phyloP scores from a whole-genome alignment of 225 moss, liverwort and hornwort species.

The Pseudoscleropodium purum region DNA sequence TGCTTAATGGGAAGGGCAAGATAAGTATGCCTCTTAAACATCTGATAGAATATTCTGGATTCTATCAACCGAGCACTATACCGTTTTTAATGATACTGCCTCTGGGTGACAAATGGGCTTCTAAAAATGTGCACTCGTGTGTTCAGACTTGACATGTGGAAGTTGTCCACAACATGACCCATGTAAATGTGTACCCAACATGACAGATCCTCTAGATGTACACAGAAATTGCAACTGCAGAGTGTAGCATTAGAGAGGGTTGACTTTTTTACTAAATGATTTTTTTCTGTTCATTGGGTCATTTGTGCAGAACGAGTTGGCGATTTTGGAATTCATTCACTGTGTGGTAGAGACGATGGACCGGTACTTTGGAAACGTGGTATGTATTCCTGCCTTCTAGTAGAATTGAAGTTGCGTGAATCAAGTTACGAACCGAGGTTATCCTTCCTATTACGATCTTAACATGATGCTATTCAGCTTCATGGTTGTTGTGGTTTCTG shows the following conservation, averaged over 20 bases:
- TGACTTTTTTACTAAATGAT: not conserved
- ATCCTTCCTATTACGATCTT: not conserved
- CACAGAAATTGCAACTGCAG: not conserved
- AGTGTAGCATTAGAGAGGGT: not conserved
- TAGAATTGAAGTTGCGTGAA: not conserved
- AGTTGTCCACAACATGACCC: not conserved
- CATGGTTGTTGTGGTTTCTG: not conserved
- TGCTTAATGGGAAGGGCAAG: not conserved
- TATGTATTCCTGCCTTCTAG: slow-evolving; percentile 18
- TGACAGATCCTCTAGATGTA: not conserved
- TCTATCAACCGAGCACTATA: not conserved
- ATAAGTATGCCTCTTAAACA: not conserved
- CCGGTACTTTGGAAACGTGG: slow-evolving; percentile 94
- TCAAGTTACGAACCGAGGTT: not conserved
- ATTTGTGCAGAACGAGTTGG: slow-evolving; percentile 77
- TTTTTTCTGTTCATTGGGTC: not conserved
- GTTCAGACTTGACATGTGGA: not conserved
- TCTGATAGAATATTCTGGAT: not conserved
- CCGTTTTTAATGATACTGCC: not conserved
- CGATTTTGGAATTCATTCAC: slow-evolving; percentile 95
- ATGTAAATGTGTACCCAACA: not conserved
- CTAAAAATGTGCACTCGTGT: not conserved
- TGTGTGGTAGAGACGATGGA: slow-evolving; percentile 97
- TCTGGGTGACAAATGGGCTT: not conserved
- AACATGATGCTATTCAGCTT: not conserved